Percentiles rank a stretch among this genome's conserved stretches.
phyloP scores from a whole-genome alignment of 176 grass and related monocot species.

The Zea luxurians region DNA sequence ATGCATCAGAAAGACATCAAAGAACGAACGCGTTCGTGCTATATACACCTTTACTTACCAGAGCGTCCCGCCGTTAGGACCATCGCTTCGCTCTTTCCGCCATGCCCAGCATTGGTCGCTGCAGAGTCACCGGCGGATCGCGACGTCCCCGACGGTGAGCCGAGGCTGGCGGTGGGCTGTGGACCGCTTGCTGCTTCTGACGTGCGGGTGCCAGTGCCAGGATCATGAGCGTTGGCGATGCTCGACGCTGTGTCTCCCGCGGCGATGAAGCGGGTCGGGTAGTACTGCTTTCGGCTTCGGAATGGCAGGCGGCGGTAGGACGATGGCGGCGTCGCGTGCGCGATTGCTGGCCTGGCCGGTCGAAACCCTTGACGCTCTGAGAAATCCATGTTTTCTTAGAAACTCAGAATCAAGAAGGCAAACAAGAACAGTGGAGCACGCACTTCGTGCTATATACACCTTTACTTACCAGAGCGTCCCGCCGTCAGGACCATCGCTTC shows the following conservation, averaged over 20 bases:
- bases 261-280: background rate
- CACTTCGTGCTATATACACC: too few relatives aligned
- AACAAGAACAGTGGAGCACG: background rate
- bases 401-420: conserved; percentile 11
- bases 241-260: background rate
- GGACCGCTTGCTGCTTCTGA: background rate
- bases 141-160: background rate
- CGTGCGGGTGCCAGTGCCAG: background rate
- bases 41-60: background rate
- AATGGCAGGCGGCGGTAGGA: background rate
- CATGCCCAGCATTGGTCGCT: background rate
- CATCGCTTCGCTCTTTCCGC: background rate
- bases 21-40: background rate
- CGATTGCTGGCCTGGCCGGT: background rate
- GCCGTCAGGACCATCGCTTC: too few relatives aligned
- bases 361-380: conserved; percentile 12
- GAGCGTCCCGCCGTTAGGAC: background rate
- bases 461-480: too few relatives aligned
- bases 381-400: background rate
- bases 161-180: background rate
- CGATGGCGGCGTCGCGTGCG: background rate
- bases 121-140: background rate
- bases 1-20: background rate
- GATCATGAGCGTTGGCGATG: background rate
- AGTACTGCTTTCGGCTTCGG: background rate